Conservation (phyloP, 2,329 filamentous ascomycete genomes). For the Cladophialophora yegresii region DNA sequence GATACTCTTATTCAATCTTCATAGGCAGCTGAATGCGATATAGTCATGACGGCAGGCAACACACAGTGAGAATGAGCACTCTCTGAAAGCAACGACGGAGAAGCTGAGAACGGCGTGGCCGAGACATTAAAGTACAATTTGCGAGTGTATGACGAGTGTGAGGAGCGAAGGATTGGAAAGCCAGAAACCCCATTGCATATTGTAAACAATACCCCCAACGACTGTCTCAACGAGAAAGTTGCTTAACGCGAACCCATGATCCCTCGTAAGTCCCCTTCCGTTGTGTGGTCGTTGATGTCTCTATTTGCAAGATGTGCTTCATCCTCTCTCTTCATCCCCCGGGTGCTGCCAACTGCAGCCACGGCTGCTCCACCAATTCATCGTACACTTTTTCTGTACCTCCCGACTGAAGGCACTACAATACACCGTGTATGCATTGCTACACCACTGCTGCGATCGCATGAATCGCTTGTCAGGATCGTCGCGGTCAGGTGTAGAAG, state of each 20-base stretch:
- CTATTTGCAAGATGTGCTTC: conserved; percentile 29
- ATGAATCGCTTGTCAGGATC: conserved; percentile 13
- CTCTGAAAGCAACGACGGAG: background rate
- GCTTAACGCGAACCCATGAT: conserved; percentile 7
- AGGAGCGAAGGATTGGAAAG: conserved; percentile 19
- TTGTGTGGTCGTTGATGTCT: conserved; percentile 22
- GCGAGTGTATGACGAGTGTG: conserved; percentile 34
- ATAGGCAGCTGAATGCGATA: background rate
- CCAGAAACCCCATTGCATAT: conserved; percentile 24
- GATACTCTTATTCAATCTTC: no score
- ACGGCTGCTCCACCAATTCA: conserved; percentile 9
- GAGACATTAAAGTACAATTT: conserved; percentile 50
- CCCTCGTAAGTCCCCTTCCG: conserved; percentile 9
- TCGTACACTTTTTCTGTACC: conserved; percentile 14
- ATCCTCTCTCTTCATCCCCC: conserved; percentile 12
- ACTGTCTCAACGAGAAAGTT: conserved; percentile 14
- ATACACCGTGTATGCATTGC: conserved; percentile 2
- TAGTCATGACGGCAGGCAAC: background rate
- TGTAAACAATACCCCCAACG: conserved; percentile 17
- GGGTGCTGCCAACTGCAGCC: conserved; percentile 6
- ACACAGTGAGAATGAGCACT: background rate
- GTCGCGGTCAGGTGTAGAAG: conserved; percentile 22
- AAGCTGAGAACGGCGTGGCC: background rate
- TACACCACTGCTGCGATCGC: conserved; percentile 5
- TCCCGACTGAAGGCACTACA: conserved; percentile 24